A percentile compares a stretch with the other conserved stretches of the same genome.
These are phyloP conservation scores for Zymoseptoria crescenta DNA, from an alignment of 2,329 filamentous ascomycete genomes.

Conservation along the genomic window DNA sequence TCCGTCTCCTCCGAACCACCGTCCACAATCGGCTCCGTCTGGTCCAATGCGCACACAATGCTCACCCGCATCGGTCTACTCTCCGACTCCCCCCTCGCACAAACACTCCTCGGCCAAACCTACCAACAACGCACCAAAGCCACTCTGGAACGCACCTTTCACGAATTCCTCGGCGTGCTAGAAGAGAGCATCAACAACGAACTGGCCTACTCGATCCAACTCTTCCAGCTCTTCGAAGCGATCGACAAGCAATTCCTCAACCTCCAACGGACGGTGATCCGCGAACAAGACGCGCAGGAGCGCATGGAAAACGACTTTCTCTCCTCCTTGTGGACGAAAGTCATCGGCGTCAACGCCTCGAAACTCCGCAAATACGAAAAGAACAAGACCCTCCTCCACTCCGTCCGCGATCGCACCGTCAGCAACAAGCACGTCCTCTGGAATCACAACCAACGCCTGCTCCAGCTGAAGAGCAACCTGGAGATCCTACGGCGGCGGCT, in stretches of 20 bases:
- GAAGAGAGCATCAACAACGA: constrained; percentile 86
- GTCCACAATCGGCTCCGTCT: constrained; percentile 61
- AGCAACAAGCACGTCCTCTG: constrained; percentile 80
- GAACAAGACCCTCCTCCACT: constrained; percentile 71
- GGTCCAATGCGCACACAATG: constrained; percentile 75
- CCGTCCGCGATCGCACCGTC: constrained; percentile 74
- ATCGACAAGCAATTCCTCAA: constrained; percentile 89
- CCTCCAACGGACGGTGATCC: constrained; percentile 73
- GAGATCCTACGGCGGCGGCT: constrained; percentile 78
- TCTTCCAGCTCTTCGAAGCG: constrained; percentile 84
- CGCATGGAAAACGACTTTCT: constrained; percentile 73
- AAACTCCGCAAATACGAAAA: constrained; percentile 85
- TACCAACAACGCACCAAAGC: constrained; percentile 71
- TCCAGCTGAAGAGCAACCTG: constrained; percentile 77
- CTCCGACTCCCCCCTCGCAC: constrained; percentile 15
- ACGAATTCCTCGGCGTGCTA: constrained; percentile 76
- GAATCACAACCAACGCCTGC: constrained; percentile 75
- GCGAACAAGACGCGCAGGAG: constrained; percentile 75
- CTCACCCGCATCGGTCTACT: constrained; percentile 53
- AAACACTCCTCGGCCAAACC: constrained; percentile 66
- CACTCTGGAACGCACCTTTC: constrained; percentile 78
- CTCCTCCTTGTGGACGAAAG: constrained; percentile 73
- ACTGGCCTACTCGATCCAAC: constrained; percentile 66
- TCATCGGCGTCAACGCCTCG: constrained; percentile 67
- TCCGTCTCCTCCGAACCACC: constrained; percentile 56